These are phyloP conservation scores for Ammopiptanthus mongolicus DNA, from an alignment of 306 rosid genomes.

Conservation along the genomic window DNA sequence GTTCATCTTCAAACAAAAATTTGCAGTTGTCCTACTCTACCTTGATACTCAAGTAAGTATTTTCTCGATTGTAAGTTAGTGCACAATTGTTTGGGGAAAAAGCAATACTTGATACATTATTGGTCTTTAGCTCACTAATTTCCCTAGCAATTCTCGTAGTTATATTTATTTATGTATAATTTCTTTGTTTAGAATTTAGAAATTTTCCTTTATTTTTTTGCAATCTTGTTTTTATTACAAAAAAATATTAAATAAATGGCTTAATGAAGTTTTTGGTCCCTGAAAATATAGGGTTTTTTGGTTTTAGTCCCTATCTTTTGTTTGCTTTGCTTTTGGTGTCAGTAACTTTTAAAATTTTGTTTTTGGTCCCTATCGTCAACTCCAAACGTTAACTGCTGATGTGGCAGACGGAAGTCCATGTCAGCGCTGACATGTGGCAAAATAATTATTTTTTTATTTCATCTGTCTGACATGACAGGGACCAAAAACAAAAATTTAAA, in stretches of 20 bases:
- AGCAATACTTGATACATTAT: background rate
- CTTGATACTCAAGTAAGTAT: slow-evolving; percentile 81
- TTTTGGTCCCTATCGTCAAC: too few relatives aligned
- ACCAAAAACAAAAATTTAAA: too few relatives aligned
- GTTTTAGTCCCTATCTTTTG: too few relatives aligned
- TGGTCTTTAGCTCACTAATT: background rate
- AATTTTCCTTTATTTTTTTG: background rate
- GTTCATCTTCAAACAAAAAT: slow-evolving; percentile 74
- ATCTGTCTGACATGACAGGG: too few relatives aligned
- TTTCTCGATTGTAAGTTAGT: background rate
- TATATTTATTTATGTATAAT: slow-evolving; percentile 2
- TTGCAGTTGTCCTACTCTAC: slow-evolving; percentile 78
- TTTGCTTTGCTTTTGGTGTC: too few relatives aligned
- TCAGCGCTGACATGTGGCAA: too few relatives aligned
- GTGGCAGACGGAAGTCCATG: too few relatives aligned
- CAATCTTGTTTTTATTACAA: background rate
- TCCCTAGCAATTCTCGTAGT: background rate
- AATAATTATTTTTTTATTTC: too few relatives aligned
- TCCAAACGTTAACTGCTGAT: too few relatives aligned
- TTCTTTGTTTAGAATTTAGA: background rate
- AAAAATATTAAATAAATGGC: background rate
- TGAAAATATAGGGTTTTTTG: too few relatives aligned
- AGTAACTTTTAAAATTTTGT: too few relatives aligned
- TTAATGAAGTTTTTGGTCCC: too few relatives aligned
- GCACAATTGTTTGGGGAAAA: background rate